Percentiles rank a stretch among this genome's conserved stretches.
Evolutionary conservation across 225 moss, liverwort and hornwort species (phyloP).

Genomic region (Physcomitrium patens): DNA sequence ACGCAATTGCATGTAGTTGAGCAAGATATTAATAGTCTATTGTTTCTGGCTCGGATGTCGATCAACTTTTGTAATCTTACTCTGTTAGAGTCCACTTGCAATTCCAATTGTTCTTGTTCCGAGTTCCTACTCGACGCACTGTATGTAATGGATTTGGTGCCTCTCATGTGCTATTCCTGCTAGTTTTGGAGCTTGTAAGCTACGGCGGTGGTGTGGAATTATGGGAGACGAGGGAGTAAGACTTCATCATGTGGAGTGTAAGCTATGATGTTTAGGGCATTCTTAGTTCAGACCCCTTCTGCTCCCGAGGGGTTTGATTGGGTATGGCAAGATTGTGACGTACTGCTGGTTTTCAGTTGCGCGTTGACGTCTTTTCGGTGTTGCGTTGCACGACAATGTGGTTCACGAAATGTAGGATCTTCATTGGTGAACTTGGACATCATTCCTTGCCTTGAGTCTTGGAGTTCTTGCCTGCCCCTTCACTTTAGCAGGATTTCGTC

Average conservation of each 20-base stretch:
- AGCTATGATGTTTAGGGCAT: constrained; percentile 2
- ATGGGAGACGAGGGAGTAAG: constrained; percentile 10
- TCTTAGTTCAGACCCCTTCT: constrained; percentile 39
- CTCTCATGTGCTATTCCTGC: background rate
- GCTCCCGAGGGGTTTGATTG: constrained; percentile 55
- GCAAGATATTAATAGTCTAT: too few relatives aligned
- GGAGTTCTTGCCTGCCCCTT: constrained; percentile 19
- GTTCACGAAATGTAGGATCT: background rate
- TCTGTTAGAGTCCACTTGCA: too few relatives aligned
- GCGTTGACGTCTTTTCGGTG: constrained; percentile 5
- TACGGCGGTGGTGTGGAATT: constrained; percentile 37
- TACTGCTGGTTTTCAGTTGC: background rate
- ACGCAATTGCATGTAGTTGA: too few relatives aligned
- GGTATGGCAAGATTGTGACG: background rate
- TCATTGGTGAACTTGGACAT: background rate
- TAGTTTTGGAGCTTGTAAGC: constrained; percentile 6
- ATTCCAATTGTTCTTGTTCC: too few relatives aligned
- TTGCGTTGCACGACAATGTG: background rate
- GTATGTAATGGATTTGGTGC: background rate
- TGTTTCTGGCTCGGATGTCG: too few relatives aligned
- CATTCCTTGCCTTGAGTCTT: constrained; percentile 26
- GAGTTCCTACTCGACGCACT: too few relatives aligned
- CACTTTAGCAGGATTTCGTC: background rate
- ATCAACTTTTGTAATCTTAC: too few relatives aligned
- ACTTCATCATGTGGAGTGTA: constrained; percentile 13